These are phyloP conservation scores for Penicillium sclerotigenum DNA, from an alignment of 2,329 filamentous ascomycete species.

Conservation along the genomic window DNA sequence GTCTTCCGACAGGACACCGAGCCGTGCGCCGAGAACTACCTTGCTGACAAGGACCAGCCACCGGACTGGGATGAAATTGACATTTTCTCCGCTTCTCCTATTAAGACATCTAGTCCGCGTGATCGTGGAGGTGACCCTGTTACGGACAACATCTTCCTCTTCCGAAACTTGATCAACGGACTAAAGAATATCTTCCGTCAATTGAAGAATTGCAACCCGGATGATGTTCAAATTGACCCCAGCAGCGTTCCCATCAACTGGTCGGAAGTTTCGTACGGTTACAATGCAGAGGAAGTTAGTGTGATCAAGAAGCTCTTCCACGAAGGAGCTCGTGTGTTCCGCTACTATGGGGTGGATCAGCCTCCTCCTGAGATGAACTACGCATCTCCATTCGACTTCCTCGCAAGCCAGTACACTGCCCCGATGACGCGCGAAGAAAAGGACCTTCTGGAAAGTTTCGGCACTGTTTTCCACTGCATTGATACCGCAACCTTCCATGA, in stretches of 20 bases:
- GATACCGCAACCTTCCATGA: conserved; percentile 98
- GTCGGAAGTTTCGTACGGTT: conserved; percentile 93
- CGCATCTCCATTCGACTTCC: conserved; percentile 81
- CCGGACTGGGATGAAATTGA: conserved; percentile 98
- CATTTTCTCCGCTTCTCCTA: conserved; percentile 93
- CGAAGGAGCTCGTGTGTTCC: conserved; percentile 92
- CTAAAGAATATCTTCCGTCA: conserved; percentile 97
- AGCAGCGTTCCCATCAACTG: conserved; percentile 82
- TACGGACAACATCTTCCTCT: conserved; percentile 94
- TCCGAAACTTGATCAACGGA: conserved; percentile 93
- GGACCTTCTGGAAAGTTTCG: conserved; percentile 93
- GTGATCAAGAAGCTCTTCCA: conserved; percentile 97
- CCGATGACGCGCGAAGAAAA: conserved; percentile 96
- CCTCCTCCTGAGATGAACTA: conserved; percentile 68
- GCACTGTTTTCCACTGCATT: conserved; percentile 96
- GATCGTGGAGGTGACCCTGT: conserved; percentile 89
- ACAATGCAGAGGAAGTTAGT: conserved; percentile 93
- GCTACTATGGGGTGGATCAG: conserved; percentile 92
- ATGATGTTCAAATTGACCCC: conserved; percentile 65
- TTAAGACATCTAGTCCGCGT: conserved; percentile 88
- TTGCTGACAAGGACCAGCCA: conserved; percentile 73
- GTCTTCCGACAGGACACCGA: conserved; percentile 67
- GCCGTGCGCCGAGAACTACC: conserved; percentile 70
- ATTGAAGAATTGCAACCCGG: conserved; percentile 81
- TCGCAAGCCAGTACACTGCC: conserved; percentile 92